Base-by-base conservation (phyloP, 2,329 filamentous ascomycete genomes). In the Epichloe typhina region DNA sequence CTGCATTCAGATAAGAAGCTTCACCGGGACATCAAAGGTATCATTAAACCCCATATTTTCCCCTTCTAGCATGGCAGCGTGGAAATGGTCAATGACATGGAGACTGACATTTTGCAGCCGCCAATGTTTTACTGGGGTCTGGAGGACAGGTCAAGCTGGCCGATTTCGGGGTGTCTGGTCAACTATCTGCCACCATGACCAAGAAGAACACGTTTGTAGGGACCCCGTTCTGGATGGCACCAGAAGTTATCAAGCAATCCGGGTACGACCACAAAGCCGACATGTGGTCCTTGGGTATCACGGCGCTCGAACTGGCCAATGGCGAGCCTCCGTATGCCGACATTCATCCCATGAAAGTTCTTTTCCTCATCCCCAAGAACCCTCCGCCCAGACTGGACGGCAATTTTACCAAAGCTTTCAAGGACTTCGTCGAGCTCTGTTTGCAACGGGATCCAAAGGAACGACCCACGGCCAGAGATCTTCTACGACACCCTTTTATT, bases 181-280 rank as follows among this genome's bases (percentile, higher is more conserved):
- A 97, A 69, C 77, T 97, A 21, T 94, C 91, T 9, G 91, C 91
- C 6, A 98, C 91, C 47, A 97, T 97, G 90, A 96, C 91, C 55
- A 97, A 97, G 76, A 97, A 97, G 72, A 97, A 97, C 65, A 97
- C 91, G 0, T 98, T 97, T 66, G 91, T 98, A 35, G 93, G 93
- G 36, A 97, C 91, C 0, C 91, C 93, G 1, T 98, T 97, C 66
- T 98, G 93, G 93, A 98, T 98, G 91, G 91, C 93, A 3, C 91
- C 91, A 11, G 91, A 98, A 69, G 91, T 97, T 50, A 98, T 98
- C 67, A 95, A 95, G 70, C 91, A 98, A 67, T 95, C 89, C 52
- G 91, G 91, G 46, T 96, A 97, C 71, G 91, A 96, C 66, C 88
- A 95, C 71, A 96, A 96, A 70, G 91, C 91, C 43, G 91, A 97